Evolutionary conservation across 2,329 filamentous ascomycete genomes (phyloP).

Genomic region (Sporothrix phasma): DNA sequence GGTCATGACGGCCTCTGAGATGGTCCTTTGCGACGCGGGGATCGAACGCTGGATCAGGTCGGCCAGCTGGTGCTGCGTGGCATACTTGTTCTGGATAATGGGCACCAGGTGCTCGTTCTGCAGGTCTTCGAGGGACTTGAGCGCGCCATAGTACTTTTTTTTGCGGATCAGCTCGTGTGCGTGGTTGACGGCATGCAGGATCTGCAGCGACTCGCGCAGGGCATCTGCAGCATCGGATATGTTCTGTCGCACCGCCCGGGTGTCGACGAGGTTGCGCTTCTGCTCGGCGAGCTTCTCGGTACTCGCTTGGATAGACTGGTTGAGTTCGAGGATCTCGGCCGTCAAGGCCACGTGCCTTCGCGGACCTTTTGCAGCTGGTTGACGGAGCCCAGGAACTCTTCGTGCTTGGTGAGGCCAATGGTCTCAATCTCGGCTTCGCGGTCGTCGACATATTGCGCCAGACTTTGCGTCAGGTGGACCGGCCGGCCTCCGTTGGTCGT

Average conservation of each 20-base stretch:
- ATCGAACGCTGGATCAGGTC: constrained; percentile 95
- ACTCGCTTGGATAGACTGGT: constrained; percentile 88
- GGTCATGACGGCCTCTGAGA: constrained; percentile 93
- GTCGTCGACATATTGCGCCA: constrained; percentile 73
- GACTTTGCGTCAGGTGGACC: constrained; percentile 62
- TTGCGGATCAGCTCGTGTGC: constrained; percentile 84
- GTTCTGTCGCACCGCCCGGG: constrained; percentile 83
- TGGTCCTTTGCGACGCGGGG: constrained; percentile 80
- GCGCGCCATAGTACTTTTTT: constrained; percentile 90
- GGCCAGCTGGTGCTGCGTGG: constrained; percentile 88
- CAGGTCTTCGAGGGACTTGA: constrained; percentile 88
- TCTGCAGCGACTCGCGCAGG: constrained; percentile 81
- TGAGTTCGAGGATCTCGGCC: constrained; percentile 81
- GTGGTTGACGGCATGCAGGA: constrained; percentile 84
- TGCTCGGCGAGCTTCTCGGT: constrained; percentile 90
- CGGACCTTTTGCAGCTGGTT: constrained; percentile 88
- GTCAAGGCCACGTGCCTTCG: constrained; percentile 85
- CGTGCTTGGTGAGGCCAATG: constrained; percentile 91
- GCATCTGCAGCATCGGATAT: constrained; percentile 88
- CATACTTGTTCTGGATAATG: constrained; percentile 67
- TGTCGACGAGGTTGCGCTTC: constrained; percentile 90
- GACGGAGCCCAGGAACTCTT: constrained; percentile 89
- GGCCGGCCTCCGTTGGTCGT: constrained; percentile 64
- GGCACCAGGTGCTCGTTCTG: constrained; percentile 85
- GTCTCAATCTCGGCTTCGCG: constrained; percentile 86